Percentiles rank a stretch among this genome's conserved stretches.
Evolutionary conservation across 805 yeast genomes (phyloP).

Genomic region (Yarrowia sp.): DNA sequence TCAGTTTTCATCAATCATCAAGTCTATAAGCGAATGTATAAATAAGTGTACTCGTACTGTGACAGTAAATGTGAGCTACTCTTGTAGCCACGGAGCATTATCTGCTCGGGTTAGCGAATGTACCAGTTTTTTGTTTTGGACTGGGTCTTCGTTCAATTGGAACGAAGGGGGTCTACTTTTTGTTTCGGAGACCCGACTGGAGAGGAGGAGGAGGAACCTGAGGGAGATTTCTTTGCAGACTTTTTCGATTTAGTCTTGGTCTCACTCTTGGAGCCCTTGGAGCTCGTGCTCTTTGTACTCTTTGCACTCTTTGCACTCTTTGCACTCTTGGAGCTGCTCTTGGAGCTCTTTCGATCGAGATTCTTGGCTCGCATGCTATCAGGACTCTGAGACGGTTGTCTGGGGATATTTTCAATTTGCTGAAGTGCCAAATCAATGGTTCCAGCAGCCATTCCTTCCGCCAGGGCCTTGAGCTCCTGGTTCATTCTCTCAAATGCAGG

Average conservation of each 20-base stretch:
- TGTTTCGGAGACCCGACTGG: not conserved
- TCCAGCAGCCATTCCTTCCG: not conserved
- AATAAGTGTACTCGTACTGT: not conserved
- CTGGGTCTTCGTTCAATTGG: not conserved
- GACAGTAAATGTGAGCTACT: not conserved
- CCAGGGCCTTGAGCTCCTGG: slow-evolving; percentile 6
- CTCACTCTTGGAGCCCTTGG: not conserved
- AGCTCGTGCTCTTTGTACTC: not conserved
- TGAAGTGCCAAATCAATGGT: not conserved
- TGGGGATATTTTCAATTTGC: not conserved
- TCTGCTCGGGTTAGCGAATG: not conserved
- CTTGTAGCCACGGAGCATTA: not conserved
- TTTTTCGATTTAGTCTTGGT: not conserved
- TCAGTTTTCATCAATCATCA: not conserved
- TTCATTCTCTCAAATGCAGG: not conserved
- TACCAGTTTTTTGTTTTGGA: not conserved
- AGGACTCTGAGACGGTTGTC: not conserved
- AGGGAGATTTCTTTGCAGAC: not conserved
- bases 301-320: not conserved
- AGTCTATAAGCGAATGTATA: slow-evolving; percentile 6
- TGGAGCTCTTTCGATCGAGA: not conserved
- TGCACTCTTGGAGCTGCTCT: not conserved
- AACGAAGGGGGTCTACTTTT: not conserved
- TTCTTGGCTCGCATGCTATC: not conserved
- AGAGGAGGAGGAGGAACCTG: not conserved